Evolutionary conservation across 352 stramenopile species (phyloP), one percentile per base, ranked within the genome.

Genomic region (Phytophthora cryptogea): DNA sequence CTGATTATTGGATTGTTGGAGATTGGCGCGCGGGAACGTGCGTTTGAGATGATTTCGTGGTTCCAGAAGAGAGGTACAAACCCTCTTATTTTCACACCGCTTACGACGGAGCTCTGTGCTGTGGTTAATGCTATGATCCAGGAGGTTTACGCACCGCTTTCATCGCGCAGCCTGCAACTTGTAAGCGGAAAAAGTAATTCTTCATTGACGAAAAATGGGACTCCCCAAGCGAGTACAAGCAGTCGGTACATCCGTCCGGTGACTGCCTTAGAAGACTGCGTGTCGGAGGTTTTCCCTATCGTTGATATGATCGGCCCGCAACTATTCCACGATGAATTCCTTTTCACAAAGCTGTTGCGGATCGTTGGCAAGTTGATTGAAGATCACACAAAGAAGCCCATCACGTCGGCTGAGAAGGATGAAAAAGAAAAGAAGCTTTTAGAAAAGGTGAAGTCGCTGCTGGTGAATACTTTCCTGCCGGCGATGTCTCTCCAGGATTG

Each of bases 31-130:
- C 60, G 73, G 23, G 62, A 83, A 26, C 76, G 64, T 9, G 86
- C 83, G 9, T 93, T 95, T 42, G 75, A 89, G 26, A 87, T 93
- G 74, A 92, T 93, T 46, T 60, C 72, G 46, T 92, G 80, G 83
- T 95, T 95, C 55, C 76, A 83, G 36, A 59, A 70, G 11, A 69
- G 73, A 42, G 80, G 80, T 11, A 75, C 84, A 5, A 87, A 95
- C 41, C 83, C 86, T 13, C 59, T 95, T 17, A 72, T 61, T 31
- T 88, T 88, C 58, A 74, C 70, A 14, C 83, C 83, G 17, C 56
- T 95, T 23, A 76, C 75, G 35, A 66, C 65, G 14, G 80, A 93
- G 49, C 73, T 93, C 14, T 92, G 83, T 43, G 56, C 63, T 36
- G 77, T 86, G 4, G 77, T 95, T n/a, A 79, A 91, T 64, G 63